Evolutionary conservation across 306 rosid species (phyloP).

Genomic region (Pyrus communis): DNA sequence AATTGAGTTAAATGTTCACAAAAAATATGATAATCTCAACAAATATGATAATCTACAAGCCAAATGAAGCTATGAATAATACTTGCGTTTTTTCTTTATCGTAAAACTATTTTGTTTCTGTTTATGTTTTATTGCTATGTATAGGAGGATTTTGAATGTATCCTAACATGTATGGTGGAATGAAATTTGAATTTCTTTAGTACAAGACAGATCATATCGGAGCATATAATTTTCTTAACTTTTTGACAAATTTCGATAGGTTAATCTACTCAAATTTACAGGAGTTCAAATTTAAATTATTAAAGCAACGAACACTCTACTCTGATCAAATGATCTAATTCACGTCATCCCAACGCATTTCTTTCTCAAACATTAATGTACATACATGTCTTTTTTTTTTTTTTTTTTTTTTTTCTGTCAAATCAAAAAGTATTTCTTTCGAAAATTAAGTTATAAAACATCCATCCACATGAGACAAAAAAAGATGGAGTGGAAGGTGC

Average conservation of each 20-base stretch:
- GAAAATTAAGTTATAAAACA: neutral
- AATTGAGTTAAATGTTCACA: neutral
- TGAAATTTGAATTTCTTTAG: neutral
- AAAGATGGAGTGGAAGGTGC: constrained; percentile 1
- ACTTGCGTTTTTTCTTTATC: no score
- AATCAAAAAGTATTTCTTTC: neutral
- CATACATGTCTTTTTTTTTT: neutral
- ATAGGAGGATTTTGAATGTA: neutral
- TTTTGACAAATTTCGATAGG: neutral
- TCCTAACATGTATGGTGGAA: neutral
- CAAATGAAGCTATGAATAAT: neutral
- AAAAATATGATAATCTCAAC: no score
- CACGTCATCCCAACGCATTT: rapidly evolving
- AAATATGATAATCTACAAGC: neutral
- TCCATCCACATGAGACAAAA: neutral
- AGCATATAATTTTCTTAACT: neutral
- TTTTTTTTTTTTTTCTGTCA: neutral
- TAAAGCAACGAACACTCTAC: no score
- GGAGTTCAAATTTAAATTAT: no score
- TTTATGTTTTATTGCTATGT: neutral
- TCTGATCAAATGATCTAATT: no score
- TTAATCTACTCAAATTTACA: neutral
- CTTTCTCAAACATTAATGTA: no score
- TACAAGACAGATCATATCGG: neutral
- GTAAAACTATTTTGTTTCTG: neutral